Evolutionary conservation across 1,284 basidiomycete species (phyloP).

Genomic region (Trichosporon sp.): DNA sequence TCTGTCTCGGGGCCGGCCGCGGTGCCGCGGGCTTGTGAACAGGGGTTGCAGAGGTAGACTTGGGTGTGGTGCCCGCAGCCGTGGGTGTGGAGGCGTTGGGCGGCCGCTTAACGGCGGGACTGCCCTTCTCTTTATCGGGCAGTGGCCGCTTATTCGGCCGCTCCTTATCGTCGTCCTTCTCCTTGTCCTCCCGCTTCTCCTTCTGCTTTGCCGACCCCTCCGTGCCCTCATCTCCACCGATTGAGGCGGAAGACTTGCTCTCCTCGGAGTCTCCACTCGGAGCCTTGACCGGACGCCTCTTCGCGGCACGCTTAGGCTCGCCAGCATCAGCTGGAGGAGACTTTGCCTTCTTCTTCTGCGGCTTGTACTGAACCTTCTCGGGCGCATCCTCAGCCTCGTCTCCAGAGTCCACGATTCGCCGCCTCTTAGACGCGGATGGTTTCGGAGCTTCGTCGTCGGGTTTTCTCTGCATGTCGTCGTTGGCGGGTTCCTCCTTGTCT

Average conservation of each 20-base stretch:
- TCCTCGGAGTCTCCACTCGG: neutral
- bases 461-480: neutral
- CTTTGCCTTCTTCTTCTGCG: neutral
- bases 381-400: neutral
- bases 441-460: neutral
- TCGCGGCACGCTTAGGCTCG: neutral
- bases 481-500: neutral
- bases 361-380: neutral
- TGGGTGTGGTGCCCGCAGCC: neutral
- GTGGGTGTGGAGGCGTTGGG: neutral
- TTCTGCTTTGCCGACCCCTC: neutral
- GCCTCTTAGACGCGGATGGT: neutral
- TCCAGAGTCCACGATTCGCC: neutral
- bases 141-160: neutral
- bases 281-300: constrained; percentile 1
- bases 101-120: neutral
- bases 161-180: neutral
- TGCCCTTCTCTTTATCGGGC: neutral
- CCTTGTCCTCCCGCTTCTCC: neutral
- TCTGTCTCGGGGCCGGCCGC: constrained; percentile 1
- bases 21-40: neutral
- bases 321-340: neutral
- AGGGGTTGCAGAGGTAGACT: neutral
- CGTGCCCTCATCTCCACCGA: neutral
- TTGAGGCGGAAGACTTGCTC: neutral